Base-by-base conservation (phyloP, 345 rosid species). In the Cardamine occulta region DNA sequence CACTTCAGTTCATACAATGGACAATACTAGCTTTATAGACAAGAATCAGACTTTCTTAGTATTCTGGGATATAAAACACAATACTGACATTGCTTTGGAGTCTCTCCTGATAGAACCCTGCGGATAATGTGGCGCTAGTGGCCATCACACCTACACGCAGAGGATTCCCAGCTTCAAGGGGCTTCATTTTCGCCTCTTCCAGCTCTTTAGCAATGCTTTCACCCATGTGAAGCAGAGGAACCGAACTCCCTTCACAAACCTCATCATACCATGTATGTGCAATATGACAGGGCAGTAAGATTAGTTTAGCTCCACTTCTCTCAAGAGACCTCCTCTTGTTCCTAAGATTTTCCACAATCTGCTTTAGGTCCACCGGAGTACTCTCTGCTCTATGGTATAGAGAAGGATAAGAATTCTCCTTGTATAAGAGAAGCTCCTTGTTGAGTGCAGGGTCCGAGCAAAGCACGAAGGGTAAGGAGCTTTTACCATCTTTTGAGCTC, bases 371-470 rank as follows among this genome's bases (percentile, higher is more conserved):
- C 12, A 74, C 73, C 21, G 69, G 67, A 11, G 66, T 70, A 49
- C 21, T 7, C 59, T 81, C 82, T 66, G 44, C 69, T 74, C 80
- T 80, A 81, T 81, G 34, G 55, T 66, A 62, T 12, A 78, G 71
- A 52, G 75, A 82, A 66, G 88, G 80, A 56, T 84, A 81, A 26
- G 80, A 82, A 74, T 70, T 81, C 45, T 74, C 85, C 72, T 87
- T 87, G 14, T 85, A 80, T 13, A 64, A 71, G 57, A 81, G 64
- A 56, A 87, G 88, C 68, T 89, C 86, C 77, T 82, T 82, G 72
- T 63, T 86, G 72, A 89, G 79, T 9, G 48, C 57, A 12, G 97
- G 92, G 81, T 92, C 96, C 23, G 94, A 88, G 76, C 90, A 87
- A 68, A 88, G 85, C 67, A 88, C 82, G 8, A 87, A 87, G 11